Percentiles rank a stretch among this genome's conserved stretches.
Conservation (phyloP, 1,284 basidiomycete species). For the Tilletia horrida region DNA sequence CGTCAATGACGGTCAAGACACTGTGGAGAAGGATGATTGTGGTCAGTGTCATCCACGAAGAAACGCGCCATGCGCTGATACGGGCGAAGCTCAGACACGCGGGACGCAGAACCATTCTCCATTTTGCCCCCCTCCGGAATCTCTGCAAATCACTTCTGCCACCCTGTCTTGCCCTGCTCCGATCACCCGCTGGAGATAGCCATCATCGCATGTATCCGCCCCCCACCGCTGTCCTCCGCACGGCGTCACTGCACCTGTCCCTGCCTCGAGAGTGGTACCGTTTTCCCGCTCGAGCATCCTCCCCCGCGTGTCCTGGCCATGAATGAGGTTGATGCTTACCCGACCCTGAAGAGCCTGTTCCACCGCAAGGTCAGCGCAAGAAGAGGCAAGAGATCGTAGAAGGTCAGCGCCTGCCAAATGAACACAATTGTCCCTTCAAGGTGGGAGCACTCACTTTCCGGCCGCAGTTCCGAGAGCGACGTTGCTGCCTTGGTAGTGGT, state of each 20-base stretch:
- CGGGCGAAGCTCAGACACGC: no score
- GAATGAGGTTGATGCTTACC: conserved; percentile 62
- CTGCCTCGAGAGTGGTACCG: no score
- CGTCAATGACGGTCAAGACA: conserved; percentile 95
- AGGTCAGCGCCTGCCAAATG: not conserved
- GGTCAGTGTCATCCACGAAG: conserved; percentile 6
- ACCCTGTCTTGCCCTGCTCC: no score
- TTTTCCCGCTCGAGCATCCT: not conserved
- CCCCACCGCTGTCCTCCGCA: no score
- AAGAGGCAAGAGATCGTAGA: not conserved
- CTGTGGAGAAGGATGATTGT: conserved; percentile 25
- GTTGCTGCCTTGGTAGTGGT: conserved; percentile 91
- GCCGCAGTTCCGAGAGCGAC: conserved; percentile 97
- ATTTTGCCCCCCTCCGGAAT: no score
- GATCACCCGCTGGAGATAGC: no score
- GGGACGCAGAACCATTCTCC: no score
- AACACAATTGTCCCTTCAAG: not conserved
- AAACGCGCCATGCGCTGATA: no score
- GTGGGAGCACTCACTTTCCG: conserved; percentile 64
- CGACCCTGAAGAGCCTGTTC: conserved; percentile 86
- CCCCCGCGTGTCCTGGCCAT: not conserved
- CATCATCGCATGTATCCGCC: no score
- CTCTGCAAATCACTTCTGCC: no score
- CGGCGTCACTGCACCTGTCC: no score
- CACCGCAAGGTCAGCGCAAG: no score